phyloP scores from a whole-genome alignment of 805 yeast species.

The Scheffersomyces spartinae region DNA sequence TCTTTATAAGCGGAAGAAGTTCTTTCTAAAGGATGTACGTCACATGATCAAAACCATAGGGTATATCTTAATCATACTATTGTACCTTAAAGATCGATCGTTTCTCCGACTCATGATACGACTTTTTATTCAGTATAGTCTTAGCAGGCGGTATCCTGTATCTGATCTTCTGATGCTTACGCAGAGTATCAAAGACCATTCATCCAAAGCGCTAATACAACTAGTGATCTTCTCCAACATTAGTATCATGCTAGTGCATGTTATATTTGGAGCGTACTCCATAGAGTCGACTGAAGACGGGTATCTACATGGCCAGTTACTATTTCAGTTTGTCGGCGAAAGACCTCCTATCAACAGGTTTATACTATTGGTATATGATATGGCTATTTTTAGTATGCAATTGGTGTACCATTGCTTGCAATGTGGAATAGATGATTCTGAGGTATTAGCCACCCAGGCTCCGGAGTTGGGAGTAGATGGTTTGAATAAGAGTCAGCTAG shows the following conservation, averaged over 20 bases:
- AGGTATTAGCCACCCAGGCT: conserved; percentile 10
- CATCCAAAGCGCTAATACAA: conserved; percentile 15
- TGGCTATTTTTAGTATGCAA: conserved; percentile 15
- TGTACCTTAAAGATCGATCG: conserved; percentile 33
- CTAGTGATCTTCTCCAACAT: conserved; percentile 13
- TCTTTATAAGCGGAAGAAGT: conserved; percentile 31
- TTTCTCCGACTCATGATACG: conserved; percentile 16
- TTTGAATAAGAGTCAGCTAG: conserved; percentile 9
- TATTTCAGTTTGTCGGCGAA: conserved; percentile 30
- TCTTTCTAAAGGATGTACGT: conserved; percentile 24
- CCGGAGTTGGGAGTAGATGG: conserved; percentile 4
- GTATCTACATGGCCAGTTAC: conserved; percentile 20
- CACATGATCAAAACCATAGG: conserved; percentile 23
- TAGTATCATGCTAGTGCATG: conserved; percentile 14
- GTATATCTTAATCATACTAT: conserved; percentile 20
- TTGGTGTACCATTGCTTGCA: conserved; percentile 19
- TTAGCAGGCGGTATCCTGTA: conserved; percentile 18
- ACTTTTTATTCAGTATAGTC: conserved; percentile 14
- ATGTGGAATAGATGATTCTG: conserved; percentile 21
- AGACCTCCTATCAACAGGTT: conserved; percentile 13
- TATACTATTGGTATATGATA: conserved; percentile 18
- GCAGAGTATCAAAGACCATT: conserved; percentile 16
- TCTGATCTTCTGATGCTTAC: conserved; percentile 6
- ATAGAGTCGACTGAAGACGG: conserved; percentile 7
- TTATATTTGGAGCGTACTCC: conserved; percentile 15